These are phyloP conservation scores for Daldinia childiae DNA, from an alignment of 495 filamentous ascomycete species.

Conservation along the genomic window DNA sequence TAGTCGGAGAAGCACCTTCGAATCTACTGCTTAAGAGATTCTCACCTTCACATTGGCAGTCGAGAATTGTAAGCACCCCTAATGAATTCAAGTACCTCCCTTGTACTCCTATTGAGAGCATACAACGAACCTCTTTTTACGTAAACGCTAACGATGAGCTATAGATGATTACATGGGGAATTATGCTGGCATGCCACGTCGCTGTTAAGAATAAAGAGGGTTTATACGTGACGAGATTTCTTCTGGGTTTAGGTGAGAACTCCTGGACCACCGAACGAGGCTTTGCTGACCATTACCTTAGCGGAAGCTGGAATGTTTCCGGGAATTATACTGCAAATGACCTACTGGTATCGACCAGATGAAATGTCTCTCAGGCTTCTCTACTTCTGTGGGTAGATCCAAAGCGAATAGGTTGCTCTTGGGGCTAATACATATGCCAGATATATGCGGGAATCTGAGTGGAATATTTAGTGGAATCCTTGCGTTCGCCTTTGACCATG, in stretches of 20 bases:
- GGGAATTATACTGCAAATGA: slow-evolving; percentile 53
- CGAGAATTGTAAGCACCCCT: slow-evolving; percentile 46
- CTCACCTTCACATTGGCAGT: slow-evolving; percentile 52
- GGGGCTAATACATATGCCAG: slow-evolving; percentile 11
- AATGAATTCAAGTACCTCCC: neutral
- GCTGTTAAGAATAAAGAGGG: slow-evolving; percentile 50
- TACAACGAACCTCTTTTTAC: neutral
- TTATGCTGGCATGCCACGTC: slow-evolving; percentile 49
- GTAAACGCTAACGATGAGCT: neutral
- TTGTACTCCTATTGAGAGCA: neutral
- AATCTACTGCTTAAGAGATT: slow-evolving; percentile 54
- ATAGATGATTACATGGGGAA: slow-evolving; percentile 50
- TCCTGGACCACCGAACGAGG: neutral
- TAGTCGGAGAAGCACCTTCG: slow-evolving; percentile 56
- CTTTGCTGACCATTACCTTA: slow-evolving; percentile 15
- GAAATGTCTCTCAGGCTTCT: slow-evolving; percentile 52
- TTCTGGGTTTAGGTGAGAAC: slow-evolving; percentile 48
- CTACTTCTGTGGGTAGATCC: slow-evolving; percentile 47
- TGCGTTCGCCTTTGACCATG: slow-evolving; percentile 54
- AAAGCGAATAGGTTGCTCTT: neutral
- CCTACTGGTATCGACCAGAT: slow-evolving; percentile 58
- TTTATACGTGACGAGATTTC: slow-evolving; percentile 49
- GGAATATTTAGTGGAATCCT: slow-evolving; percentile 53
- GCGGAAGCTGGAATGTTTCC: slow-evolving; percentile 56
- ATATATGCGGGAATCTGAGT: slow-evolving; percentile 47